Base-by-base conservation (phyloP, 305 asterid species). In the Lippia alba region DNA sequence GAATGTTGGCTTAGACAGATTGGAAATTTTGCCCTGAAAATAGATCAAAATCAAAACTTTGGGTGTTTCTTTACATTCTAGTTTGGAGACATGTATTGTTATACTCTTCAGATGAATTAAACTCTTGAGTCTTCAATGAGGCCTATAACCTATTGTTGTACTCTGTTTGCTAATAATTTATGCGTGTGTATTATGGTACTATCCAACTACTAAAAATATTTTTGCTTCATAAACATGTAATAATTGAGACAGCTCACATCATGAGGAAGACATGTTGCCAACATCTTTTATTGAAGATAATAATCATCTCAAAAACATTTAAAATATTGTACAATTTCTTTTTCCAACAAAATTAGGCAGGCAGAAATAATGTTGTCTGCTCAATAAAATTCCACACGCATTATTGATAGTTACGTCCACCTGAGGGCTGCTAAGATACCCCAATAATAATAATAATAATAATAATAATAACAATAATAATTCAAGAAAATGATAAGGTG, bases 11-110 rank as follows among this genome's bases (percentile, higher is more conserved):
- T 57, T 66, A 70, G 48, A 49, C 36, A 32, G 30, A 64, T 67
- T 72, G 71, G 72, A 78, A 65, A 76, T 50, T 49, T 71, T 64
- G 51, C 75, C 76, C 60, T 59, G 71, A 67, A 39, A 73, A 73
- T 61, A 62, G 55, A 58, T 36, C 24, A 51, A 58, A 17, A 51
- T 51, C 30, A 8, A 17, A 48, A 51, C 17, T 61, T 58, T 76
- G 53, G 20, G 24, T 64, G 64, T 61, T 72, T 49, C 66, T 60
- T 72, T 10, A 68, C 69, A 32, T 65, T 62, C 44, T 46, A 20
- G n/a, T 24, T 65, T 33, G 64, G 62, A 57, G 57, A 58, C 41
- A 61, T 74, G 73, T 70, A 69, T 64, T 71, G 15, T 34, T 66
- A 61, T 70, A 30, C 56, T 41, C 59, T 76, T 70, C 60, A 67